Evolutionary conservation across 2,329 filamentous ascomycete species (phyloP).

Genomic region (Coniochaeta prunicola): DNA sequence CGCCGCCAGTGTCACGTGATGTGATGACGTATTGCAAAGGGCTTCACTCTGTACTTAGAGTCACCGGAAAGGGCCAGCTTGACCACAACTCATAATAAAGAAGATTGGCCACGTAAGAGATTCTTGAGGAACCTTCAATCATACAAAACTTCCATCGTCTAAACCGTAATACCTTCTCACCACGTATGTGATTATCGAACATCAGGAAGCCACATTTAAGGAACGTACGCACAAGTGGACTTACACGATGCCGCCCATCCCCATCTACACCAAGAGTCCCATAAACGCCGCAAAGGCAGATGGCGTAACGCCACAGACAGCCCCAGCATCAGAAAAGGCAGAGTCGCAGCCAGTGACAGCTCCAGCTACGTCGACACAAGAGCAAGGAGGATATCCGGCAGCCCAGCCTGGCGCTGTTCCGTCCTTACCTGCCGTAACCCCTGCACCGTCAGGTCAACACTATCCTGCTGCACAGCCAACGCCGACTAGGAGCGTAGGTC

Average conservation of each 20-base stretch:
- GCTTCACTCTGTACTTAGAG: neutral
- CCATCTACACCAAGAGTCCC: constrained; percentile 51
- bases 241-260: constrained; percentile 51
- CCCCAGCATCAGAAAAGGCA: constrained; percentile 11
- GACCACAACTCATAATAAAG: too few relatives aligned
- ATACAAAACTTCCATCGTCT: neutral
- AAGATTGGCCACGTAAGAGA: neutral
- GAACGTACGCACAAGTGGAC: neutral
- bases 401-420: constrained; percentile 41
- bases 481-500: constrained; percentile 28
- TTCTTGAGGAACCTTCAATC: too few relatives aligned
- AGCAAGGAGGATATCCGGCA: constrained; percentile 24
- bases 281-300: constrained; percentile 49
- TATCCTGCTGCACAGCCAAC: constrained; percentile 32
- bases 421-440: constrained; percentile 35
- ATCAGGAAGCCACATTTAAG: too few relatives aligned
- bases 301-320: constrained; percentile 39
- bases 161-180: neutral
- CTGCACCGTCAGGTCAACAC: constrained; percentile 21
- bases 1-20: neutral
- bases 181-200: too few relatives aligned
- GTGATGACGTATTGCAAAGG: neutral
- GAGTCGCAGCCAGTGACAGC: constrained; percentile 20
- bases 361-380: constrained; percentile 18
- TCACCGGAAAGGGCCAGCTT: too few relatives aligned